These are phyloP conservation scores for Termitomyces sp. DNA, from an alignment of 768 basidiomycete species.

Conservation along the genomic window DNA sequence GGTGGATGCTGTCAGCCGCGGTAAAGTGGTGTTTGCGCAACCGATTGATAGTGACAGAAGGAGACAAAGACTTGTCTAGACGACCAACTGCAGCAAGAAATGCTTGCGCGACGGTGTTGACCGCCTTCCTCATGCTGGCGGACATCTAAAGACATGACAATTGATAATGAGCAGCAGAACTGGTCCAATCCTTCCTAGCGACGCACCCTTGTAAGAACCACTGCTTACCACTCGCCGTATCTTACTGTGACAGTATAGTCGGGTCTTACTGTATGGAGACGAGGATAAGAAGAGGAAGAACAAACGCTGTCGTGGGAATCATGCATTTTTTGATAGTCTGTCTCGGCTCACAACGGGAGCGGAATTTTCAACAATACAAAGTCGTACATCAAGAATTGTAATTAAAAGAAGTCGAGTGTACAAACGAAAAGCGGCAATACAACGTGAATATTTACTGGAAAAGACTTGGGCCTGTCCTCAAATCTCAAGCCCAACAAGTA, in stretches of 20 bases:
- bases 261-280: neutral
- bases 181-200: neutral
- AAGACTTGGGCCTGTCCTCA: slow-evolving; percentile 21
- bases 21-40: slow-evolving; percentile 54
- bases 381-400: neutral
- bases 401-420: neutral
- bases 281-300: neutral
- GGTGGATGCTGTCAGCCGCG: slow-evolving; percentile 51
- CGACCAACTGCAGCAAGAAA: slow-evolving; percentile 57
- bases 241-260: neutral
- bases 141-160: slow-evolving; percentile 6
- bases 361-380: neutral
- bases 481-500: slow-evolving; percentile 84
- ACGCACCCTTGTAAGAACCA: neutral
- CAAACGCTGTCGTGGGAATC: slow-evolving; percentile 1
- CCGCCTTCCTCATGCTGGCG: slow-evolving; percentile 14
- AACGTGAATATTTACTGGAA: neutral
- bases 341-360: neutral
- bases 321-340: neutral
- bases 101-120: slow-evolving; percentile 31
- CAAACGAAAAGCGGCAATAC: neutral
- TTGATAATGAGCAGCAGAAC: neutral
- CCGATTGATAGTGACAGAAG: slow-evolving; percentile 54
- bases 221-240: neutral
- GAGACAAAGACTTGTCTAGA: slow-evolving; percentile 75